Evolutionary conservation across 177 flowering plant genomes (phyloP).

Genomic region (Vitis hybrid): DNA sequence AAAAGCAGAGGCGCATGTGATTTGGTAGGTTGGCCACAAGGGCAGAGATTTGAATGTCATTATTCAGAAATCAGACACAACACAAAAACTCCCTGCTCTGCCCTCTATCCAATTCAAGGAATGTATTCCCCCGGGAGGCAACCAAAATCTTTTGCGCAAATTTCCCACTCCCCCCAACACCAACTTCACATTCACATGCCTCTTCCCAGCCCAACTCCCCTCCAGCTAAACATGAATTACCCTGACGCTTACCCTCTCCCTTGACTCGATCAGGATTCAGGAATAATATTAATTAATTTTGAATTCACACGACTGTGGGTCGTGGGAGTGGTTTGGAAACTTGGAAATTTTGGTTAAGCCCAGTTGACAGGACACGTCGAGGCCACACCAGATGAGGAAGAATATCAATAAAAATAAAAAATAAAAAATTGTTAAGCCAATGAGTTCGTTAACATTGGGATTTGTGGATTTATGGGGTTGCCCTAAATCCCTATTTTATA

Average conservation of each 20-base stretch:
- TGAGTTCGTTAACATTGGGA: slow-evolving; percentile 44
- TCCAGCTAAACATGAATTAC: slow-evolving; percentile 8
- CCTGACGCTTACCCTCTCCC: slow-evolving; percentile 9
- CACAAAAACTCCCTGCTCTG: neutral
- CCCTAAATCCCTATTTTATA: slow-evolving; percentile 1
- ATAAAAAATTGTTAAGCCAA: too few species aligned
- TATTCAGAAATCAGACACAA: neutral
- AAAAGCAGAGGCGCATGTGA: slow-evolving; percentile 2
- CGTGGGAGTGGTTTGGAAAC: too few species aligned
- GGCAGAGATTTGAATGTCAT: too few species aligned
- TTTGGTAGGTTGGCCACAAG: too few species aligned
- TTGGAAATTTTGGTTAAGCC: too few species aligned
- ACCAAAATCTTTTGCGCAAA: slow-evolving; percentile 22
- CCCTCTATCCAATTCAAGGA: neutral
- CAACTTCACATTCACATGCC: slow-evolving; percentile 15
- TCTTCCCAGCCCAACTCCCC: slow-evolving; percentile 6
- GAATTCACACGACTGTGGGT: too few species aligned
- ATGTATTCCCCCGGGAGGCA: slow-evolving; percentile 5
- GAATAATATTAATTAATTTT: too few species aligned
- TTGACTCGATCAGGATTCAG: too few species aligned
- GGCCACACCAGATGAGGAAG: too few species aligned
- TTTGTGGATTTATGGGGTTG: slow-evolving; percentile 23
- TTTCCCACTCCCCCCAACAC: neutral
- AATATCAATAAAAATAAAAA: too few species aligned
- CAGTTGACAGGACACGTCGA: too few species aligned